phyloP scores from a whole-genome alignment of 176 grass and related monocot genomes.

The Eragrostis nindensis region DNA sequence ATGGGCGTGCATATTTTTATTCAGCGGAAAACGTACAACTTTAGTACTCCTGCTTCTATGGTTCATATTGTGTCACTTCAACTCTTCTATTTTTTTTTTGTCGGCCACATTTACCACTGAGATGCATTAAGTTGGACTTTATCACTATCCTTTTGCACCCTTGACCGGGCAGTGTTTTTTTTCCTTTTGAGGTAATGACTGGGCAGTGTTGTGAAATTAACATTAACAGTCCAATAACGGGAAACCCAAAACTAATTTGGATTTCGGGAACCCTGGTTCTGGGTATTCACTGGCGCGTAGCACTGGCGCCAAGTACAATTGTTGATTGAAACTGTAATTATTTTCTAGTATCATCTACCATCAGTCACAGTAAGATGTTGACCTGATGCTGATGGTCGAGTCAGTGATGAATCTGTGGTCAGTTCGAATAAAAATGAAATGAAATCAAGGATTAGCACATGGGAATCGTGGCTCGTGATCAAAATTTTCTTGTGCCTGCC shows the following conservation, averaged over 20 bases:
- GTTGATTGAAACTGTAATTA: not conserved
- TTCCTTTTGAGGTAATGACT: too few species aligned
- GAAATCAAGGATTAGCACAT: not conserved
- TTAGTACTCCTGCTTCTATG: not conserved
- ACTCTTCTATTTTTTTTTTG: not conserved
- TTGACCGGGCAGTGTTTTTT: not conserved
- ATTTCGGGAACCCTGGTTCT: not conserved
- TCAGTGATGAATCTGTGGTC: not conserved
- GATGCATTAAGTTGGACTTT: not conserved
- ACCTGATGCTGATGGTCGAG: not conserved
- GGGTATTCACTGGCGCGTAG: not conserved
- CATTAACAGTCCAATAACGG: not conserved
- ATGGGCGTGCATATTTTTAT: conserved; percentile 23
- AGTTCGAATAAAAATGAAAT: not conserved
- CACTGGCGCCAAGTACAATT: conserved; percentile 20
- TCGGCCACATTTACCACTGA: not conserved
- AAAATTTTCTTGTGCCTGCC: not conserved
- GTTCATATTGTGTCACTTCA: conserved; percentile 5
- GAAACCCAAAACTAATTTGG: not conserved
- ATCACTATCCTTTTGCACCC: not conserved
- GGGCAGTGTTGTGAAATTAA: not conserved
- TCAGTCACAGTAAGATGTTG: conserved; percentile 1
- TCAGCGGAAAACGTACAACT: not conserved
- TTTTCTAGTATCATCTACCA: conserved; percentile 5
- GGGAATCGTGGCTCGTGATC: not conserved